Base-by-base conservation (phyloP, 2,329 filamentous ascomycete species). In the Aureobasidium lini region DNA sequence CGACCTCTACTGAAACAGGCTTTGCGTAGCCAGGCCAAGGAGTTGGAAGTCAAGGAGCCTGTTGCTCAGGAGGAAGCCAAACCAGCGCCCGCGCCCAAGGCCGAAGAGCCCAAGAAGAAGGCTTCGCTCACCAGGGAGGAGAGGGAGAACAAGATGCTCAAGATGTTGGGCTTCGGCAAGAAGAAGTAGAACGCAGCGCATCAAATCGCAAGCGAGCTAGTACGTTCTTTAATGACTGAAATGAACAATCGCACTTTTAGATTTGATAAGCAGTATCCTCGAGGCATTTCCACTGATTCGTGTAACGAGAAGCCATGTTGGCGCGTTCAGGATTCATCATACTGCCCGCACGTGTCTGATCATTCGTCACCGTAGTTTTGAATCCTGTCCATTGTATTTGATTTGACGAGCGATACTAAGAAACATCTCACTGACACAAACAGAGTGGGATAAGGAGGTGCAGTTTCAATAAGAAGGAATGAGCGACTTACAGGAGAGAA, bases 131-230 rank as follows among this genome's bases (percentile, higher is more conserved):
- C 13, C 4, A 48, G 23, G 15, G 62, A 44, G 61, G 72, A 73
- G 63, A 58, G 69, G 54, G 71, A 74, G 62, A 69, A 68, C 10
- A 81, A 79, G 71, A 73, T 85, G 65, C 87, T 87, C 18, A 90
- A 89, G 71, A 90, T 88, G 82, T 73, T 92, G 71, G 73, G 87
- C 59, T 78, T 84, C 32, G 84, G 83, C 7, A 91, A 89, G 80
- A 91, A 90, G 76, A 88, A 50, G 18, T 52, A 48, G 16, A 39
- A 16, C 16, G 16, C 13, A 10, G 16, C n/a, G 13, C n/a, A 13
- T 28, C 8, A 34, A 29, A 50, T 37, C 39, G 47, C 48, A 40
- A 52, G 48, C 36, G 29, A 40, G 34, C 29, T 31, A 39, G 48
- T 52, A 13, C 10, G 15, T 7, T 34, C 39, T 15, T 40, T 52